Base-by-base conservation (phyloP, 176 grass and related monocot species). In the Ampelocalamus luodianensis region DNA sequence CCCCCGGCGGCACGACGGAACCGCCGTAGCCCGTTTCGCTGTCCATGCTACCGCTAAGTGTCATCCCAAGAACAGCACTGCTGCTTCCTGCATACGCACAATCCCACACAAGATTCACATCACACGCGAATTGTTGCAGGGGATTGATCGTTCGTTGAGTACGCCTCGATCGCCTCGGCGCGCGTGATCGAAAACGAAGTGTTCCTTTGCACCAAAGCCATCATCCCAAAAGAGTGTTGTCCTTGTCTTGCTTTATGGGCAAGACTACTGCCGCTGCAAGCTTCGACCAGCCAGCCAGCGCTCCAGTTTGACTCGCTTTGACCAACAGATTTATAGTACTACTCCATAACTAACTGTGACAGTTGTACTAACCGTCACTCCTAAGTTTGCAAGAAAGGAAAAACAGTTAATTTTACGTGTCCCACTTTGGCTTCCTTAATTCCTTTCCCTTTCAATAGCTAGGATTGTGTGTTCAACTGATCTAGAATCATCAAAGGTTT, bases 201-300 rank as follows among this genome's bases (percentile, higher is more conserved):
- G 72, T 55, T 88, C 68, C 86, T 88, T 88, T 54, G 86, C 80
- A 48, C 54, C 34, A 83, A 88, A 83, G 86, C 65, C 77, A 32
- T 65, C 63, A 36, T 64, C 24, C 69, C 0, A 13, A 62, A 78
- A 3, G 22, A 38, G 42, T 27, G 40, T 16, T 50, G 65, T 83
- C 72, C 65, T 43, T 83, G 73, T 61, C 79, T 77, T 82, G 72
- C 80, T 51, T 83, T 49, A 36, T 78, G 34, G 64, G 64, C 72
- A 88, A 88, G 43, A 37, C n/a, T 9, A 49, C 53, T 20, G 44
- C n/a, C 10, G n/a, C 56, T 11, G 39, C 27, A n/a, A 24, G 8
- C 11, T 64, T 79, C 32, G 67, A 20, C 51, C 56, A 60, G 17
- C 51, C 56, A 60, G 56, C n/a, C 11, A 60, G 8, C 10, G 22